Conservation (phyloP, 148 eudicot genomes). For the Chenopodium quinoa region DNA sequence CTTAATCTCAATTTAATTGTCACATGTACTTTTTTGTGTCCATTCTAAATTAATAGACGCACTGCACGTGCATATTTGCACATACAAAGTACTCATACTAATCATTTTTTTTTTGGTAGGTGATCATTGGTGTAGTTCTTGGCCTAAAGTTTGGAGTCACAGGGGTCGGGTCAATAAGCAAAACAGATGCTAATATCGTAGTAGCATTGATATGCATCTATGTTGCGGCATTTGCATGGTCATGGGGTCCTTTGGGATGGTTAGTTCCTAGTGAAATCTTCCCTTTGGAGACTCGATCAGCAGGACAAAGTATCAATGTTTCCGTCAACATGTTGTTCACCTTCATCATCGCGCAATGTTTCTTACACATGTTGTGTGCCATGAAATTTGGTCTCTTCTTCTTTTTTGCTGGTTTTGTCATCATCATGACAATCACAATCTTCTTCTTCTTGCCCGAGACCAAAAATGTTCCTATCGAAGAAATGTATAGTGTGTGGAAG, state of each 20-base stretch:
- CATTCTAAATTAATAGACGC: no score
- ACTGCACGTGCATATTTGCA: no score
- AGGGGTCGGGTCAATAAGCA: constrained; percentile 24
- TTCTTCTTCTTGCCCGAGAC: constrained; percentile 40
- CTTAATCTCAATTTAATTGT: no score
- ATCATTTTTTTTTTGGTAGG: constrained; percentile 4
- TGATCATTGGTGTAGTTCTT: constrained; percentile 16
- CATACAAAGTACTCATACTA: no score
- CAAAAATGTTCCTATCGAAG: constrained; percentile 35
- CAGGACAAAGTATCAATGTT: constrained; percentile 31
- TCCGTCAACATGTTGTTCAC: constrained; percentile 41
- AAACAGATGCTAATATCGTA: constrained; percentile 5
- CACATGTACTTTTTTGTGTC: no score
- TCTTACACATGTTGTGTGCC: constrained; percentile 35
- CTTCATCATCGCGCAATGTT: constrained; percentile 36
- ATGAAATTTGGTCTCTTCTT: constrained; percentile 41
- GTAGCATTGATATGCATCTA: constrained; percentile 30
- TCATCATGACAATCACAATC: constrained; percentile 30
- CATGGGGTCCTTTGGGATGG: constrained; percentile 46
- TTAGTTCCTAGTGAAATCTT: constrained; percentile 43
- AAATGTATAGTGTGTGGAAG: constrained; percentile 36
- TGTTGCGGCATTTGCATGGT: constrained; percentile 37
- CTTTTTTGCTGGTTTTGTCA: constrained; percentile 33
- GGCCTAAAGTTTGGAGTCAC: constrained; percentile 12
- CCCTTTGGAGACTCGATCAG: constrained; percentile 39